Conservation (phyloP, 495 filamentous ascomycete species). For the Extremus antarcticus region DNA sequence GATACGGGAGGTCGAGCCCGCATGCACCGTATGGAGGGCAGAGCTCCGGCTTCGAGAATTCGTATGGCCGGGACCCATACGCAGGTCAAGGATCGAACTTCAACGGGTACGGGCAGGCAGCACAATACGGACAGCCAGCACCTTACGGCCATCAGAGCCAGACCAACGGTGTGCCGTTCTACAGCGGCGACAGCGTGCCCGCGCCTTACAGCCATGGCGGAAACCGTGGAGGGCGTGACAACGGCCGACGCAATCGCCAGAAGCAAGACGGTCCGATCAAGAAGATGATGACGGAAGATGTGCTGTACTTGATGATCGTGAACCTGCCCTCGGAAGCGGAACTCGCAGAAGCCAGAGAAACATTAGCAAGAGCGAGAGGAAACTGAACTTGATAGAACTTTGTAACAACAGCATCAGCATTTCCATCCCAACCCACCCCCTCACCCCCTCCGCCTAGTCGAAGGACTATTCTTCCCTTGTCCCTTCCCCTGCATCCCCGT, state of each 20-base stretch:
- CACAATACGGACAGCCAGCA: no score
- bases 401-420: not conserved
- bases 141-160: no score
- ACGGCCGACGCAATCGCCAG: not conserved
- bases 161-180: no score
- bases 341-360: conserved; percentile 11
- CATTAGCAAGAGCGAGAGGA: conserved; percentile 2
- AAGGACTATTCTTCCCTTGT: conserved; percentile 13
- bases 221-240: not conserved
- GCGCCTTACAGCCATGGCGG: not conserved
- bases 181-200: not conserved
- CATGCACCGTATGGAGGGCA: not conserved
- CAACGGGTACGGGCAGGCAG: no score
- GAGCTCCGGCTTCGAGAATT: not conserved
- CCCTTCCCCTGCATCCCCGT: conserved; percentile 5
- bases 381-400: not conserved
- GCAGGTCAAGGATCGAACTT: not conserved
- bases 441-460: conserved; percentile 21
- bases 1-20: not conserved
- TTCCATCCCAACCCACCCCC: not conserved
- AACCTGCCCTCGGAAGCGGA: conserved; percentile 25
- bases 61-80: not conserved
- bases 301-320: conserved; percentile 28
- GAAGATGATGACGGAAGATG: conserved; percentile 22
- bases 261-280: conserved; percentile 12